Percentiles rank a stretch among this genome's conserved stretches.
phyloP scores from a whole-genome alignment of 2,329 filamentous ascomycete species.

The Monosporascus sp. region DNA sequence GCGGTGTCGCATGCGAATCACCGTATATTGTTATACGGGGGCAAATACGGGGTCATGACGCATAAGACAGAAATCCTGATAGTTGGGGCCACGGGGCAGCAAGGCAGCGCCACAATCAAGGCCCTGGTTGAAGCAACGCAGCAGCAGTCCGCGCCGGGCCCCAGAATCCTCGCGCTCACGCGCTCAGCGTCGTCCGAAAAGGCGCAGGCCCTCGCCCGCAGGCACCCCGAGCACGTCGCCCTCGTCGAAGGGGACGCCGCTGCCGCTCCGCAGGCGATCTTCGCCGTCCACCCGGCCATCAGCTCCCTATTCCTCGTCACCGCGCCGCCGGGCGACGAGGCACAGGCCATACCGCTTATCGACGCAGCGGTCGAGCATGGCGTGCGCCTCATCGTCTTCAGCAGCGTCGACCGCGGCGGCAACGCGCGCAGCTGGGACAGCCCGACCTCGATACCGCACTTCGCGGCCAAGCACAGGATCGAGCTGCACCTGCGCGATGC shows the following conservation, averaged over 20 bases:
- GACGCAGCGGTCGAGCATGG: conserved; percentile 50
- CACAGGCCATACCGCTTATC: conserved; percentile 54
- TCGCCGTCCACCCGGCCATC: too few relatives aligned
- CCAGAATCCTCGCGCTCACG: conserved; percentile 52
- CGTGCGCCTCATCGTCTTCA: conserved; percentile 59
- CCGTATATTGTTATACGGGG: too few relatives aligned
- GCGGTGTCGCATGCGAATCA: too few relatives aligned
- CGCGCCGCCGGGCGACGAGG: conserved; percentile 30
- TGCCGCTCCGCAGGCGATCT: conserved; percentile 28
- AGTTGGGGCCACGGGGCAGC: conserved; percentile 40
- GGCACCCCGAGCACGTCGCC: conserved; percentile 33
- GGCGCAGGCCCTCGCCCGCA: conserved; percentile 42
- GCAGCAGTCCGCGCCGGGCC: conserved; percentile 4
- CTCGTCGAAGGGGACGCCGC: conserved; percentile 48
- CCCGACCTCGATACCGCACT: conserved; percentile 55
- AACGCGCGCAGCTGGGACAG: conserved; percentile 42
- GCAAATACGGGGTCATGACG: too few relatives aligned
- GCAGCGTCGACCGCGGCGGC: conserved; percentile 58
- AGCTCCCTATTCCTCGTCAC: conserved; percentile 38
- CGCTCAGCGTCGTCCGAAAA: conserved; percentile 42
- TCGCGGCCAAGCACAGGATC: conserved; percentile 55
- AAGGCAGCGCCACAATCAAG: conserved; percentile 39
- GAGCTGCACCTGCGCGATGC: conserved; percentile 53
- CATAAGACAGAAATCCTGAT: too few relatives aligned
- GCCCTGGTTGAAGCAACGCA: conserved; percentile 28